A percentile compares a stretch with the other conserved stretches of the same genome.
Conservation (phyloP, 805 yeast species). For the Sungouiozyma intestinalis region DNA sequence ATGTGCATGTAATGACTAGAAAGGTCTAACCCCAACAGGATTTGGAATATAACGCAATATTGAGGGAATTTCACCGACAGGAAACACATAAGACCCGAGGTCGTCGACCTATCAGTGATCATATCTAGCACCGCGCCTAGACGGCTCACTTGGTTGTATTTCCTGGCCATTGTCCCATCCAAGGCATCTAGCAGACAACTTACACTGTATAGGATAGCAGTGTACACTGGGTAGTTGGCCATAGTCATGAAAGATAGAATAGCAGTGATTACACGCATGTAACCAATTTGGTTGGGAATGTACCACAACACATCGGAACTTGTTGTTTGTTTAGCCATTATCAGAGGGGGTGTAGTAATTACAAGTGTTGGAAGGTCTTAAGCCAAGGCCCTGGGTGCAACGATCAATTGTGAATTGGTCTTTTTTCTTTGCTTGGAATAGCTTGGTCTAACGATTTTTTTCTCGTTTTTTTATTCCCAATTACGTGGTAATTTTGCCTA, state of each 20-base stretch:
- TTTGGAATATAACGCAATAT: constrained; percentile 52
- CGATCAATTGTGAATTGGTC: no score
- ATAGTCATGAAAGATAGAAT: constrained; percentile 69
- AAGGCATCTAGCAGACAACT: constrained; percentile 92
- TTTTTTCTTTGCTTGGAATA: background rate
- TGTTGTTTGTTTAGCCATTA: constrained; percentile 22
- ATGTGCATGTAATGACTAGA: constrained; percentile 97
- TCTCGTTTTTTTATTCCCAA: constrained; percentile 1
- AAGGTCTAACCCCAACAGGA: constrained; percentile 72
- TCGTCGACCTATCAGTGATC: constrained; percentile 98
- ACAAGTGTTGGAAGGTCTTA: background rate
- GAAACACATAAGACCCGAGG: constrained; percentile 84
- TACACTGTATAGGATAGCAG: constrained; percentile 67
- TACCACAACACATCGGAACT: constrained; percentile 55
- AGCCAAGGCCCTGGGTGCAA: no score
- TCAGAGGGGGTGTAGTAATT: background rate
- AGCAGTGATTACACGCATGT: constrained; percentile 73
- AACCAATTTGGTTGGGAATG: constrained; percentile 90
- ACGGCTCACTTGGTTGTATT: constrained; percentile 75
- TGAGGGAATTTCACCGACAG: constrained; percentile 70
- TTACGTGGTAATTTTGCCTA: background rate
- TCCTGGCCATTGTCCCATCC: constrained; percentile 92
- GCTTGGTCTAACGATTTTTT: background rate
- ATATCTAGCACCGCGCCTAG: constrained; percentile 96
- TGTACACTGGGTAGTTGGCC: constrained; percentile 73